Percentiles rank a stretch among this genome's conserved stretches.
Conservation (phyloP, 176 grass and related monocot genomes). For the Aechmea fasciata region DNA sequence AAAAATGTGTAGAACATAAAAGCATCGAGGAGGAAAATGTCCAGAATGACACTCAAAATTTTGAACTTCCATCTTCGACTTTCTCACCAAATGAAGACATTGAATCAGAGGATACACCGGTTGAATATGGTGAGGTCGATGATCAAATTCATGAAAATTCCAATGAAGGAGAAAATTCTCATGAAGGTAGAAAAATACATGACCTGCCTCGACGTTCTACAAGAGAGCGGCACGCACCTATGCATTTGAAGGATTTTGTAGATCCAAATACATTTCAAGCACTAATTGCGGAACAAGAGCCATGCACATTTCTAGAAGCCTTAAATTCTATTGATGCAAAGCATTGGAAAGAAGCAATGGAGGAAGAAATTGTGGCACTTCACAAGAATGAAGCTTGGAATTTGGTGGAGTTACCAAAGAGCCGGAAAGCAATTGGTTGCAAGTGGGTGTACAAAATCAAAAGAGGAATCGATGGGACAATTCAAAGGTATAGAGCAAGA, state of each 20-base stretch:
- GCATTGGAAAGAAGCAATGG: neutral
- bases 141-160: too few species aligned
- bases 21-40: neutral
- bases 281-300: too few species aligned
- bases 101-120: too few species aligned
- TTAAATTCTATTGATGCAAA: neutral
- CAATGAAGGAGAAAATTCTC: too few species aligned
- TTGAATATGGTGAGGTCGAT: too few species aligned
- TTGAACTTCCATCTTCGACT: neutral
- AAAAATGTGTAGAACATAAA: neutral
- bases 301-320: neutral
- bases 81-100: too few species aligned
- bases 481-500: neutral
- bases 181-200: too few species aligned
- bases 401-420: neutral
- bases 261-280: too few species aligned
- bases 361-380: constrained; percentile 2
- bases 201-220: too few species aligned
- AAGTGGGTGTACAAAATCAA: constrained; percentile 14
- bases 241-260: too few species aligned
- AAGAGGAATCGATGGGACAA: neutral
- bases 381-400: constrained; percentile 7
- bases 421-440: neutral
- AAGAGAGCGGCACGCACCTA: too few species aligned
- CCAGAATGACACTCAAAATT: neutral